Conservation (phyloP, 176 grass and related monocot genomes). For the sorghum (Sorghum bicolor) region DNA sequence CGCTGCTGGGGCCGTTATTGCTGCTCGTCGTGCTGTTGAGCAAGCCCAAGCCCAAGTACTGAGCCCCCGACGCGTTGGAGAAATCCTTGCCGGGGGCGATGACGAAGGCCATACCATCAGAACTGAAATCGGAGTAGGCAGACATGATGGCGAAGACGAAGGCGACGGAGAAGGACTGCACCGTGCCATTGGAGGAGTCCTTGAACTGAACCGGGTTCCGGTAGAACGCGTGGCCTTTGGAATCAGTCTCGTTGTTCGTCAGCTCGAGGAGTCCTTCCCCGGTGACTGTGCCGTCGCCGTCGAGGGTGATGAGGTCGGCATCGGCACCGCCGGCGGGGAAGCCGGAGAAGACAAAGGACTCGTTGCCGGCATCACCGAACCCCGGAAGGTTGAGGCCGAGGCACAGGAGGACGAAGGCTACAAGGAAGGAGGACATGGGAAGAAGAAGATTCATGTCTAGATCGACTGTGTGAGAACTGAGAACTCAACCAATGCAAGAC, state of each 20-base stretch:
- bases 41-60: slow-evolving; percentile 31
- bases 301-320: background rate
- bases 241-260: background rate
- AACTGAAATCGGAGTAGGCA: background rate
- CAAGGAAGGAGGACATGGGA: background rate
- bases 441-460: background rate
- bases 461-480: no score
- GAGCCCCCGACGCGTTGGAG: background rate
- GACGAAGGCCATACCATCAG: slow-evolving; percentile 34
- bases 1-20: background rate
- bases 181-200: background rate
- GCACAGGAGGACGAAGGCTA: background rate
- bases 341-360: background rate
- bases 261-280: background rate
- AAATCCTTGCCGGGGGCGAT: background rate
- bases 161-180: background rate
- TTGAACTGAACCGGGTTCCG: background rate
- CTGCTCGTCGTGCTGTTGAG: background rate
- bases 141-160: slow-evolving; percentile 37
- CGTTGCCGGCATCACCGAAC: background rate
- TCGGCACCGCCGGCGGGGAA: background rate
- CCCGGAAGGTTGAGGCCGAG: background rate
- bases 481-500: background rate
- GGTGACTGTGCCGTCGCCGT: background rate
- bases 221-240: background rate